Evolutionary conservation across 768 basidiomycete species (phyloP), one percentile per base, ranked within the genome.

Genomic region (Rhodotorula diobovata): DNA sequence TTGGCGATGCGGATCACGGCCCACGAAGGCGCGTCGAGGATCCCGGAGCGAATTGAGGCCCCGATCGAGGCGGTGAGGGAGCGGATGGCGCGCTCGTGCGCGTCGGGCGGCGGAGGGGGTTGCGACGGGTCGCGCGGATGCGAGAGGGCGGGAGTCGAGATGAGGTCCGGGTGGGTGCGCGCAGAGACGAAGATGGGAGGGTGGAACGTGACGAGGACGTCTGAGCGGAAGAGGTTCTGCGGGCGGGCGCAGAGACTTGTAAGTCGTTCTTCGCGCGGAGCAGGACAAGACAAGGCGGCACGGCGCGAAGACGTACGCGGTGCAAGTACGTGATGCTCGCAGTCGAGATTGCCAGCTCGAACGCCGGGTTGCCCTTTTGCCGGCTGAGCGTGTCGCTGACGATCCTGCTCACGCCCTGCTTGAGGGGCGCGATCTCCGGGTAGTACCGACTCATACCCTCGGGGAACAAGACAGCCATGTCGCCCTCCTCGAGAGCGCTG

Each of bases 391-490:
- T 85, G 76, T 91, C 89, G 23, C 90, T 90, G 25, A 91, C 85
- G 73, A 93, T 84, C 56, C 92, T 86, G 12, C 91, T 89, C 34
- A 90, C 91, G 79, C 92, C 92, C 18, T 91, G 92, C 79, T 91
- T 91, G 61, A 94, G 79, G 7, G 91, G 90, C 8, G 91, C 89
- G 63, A 94, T 89, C n/a, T 85, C 87, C 0, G 91, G 90, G 75
- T 90, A 89, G 79, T 88, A 94, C 55, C 90, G 84, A 77, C 90
- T 91, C 82, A 87, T 85, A 2, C 92, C 93, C 81, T 93, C 92
- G 6, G 91, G 91, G 76, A 93, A 93, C 65, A 93, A 76, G 77
- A 89, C 91, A 14, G 65, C 45, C 35, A 56, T 62, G 75, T 67
- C 78, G 53, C 65, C 70, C 50, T 48, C 30, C 37, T 64, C 37